phyloP scores from a whole-genome alignment of 352 stramenopile genomes.

The Phytophthora tentaculata region DNA sequence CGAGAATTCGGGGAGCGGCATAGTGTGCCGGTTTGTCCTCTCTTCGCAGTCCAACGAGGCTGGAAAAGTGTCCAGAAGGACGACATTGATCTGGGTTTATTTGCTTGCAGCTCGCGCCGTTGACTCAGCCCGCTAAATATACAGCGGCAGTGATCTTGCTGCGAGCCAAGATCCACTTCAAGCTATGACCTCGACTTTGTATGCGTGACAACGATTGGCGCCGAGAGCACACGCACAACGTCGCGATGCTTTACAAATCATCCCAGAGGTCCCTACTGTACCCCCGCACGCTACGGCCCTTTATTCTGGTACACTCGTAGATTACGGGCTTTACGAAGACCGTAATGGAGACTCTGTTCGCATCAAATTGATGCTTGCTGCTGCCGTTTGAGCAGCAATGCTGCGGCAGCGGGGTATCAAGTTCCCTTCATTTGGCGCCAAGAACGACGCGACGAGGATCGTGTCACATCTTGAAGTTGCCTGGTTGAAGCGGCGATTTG shows the following conservation, averaged over 20 bases:
- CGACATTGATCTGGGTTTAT: background rate
- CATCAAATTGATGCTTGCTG: too few species aligned
- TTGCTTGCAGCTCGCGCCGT: background rate
- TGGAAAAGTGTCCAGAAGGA: constrained; percentile 10
- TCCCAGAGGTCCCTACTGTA: constrained; percentile 4
- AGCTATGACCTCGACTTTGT: constrained; percentile 33
- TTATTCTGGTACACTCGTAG: too few species aligned
- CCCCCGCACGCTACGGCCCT: too few species aligned
- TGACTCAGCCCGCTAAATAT: constrained; percentile 21
- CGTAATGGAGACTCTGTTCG: too few species aligned
- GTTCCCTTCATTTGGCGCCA: constrained; percentile 1
- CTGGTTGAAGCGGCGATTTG: constrained; percentile 24
- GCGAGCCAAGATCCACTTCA: constrained; percentile 26
- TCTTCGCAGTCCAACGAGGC: too few species aligned
- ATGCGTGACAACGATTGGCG: constrained; percentile 22
- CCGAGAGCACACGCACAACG: constrained; percentile 30
- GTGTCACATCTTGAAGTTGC: constrained; percentile 31
- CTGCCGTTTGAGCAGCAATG: too few species aligned
- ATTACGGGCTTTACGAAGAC: too few species aligned
- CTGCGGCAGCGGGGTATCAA: constrained; percentile 2
- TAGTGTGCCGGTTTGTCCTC: constrained; percentile 1
- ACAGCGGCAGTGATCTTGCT: constrained; percentile 1
- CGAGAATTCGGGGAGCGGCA: constrained; percentile 7
- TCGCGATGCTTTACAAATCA: constrained; percentile 33
- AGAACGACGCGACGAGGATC: constrained; percentile 17